Conservation (phyloP, 805 yeast genomes). For the Yarrowia phangngaensis region DNA sequence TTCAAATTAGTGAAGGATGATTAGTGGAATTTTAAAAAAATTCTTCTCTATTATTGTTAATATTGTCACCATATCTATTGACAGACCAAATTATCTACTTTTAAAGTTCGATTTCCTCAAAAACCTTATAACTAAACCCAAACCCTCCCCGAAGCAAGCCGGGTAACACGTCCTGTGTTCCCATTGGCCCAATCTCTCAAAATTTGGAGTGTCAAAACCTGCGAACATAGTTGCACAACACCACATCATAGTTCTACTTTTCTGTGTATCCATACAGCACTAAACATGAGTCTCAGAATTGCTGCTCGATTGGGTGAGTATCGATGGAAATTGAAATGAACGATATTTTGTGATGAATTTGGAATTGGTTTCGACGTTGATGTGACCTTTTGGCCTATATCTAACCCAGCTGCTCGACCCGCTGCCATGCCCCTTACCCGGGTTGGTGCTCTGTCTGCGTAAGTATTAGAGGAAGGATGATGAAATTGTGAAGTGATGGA, state of each 20-base stretch:
- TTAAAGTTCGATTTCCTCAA: no score
- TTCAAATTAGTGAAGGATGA: no score
- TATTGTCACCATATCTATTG: background rate
- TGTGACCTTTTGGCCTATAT: background rate
- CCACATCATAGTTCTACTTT: constrained; percentile 26
- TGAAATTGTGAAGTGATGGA: background rate
- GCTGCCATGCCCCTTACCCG: constrained; percentile 25
- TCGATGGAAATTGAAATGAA: background rate
- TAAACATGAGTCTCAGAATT: constrained; percentile 27
- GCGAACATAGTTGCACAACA: constrained; percentile 26
- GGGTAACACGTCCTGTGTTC: constrained; percentile 24
- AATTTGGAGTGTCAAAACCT: constrained; percentile 26
- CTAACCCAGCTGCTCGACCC: constrained; percentile 28
- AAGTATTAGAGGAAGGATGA: constrained; percentile 6
- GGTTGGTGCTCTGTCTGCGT: constrained; percentile 27
- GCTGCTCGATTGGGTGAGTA: constrained; percentile 28
- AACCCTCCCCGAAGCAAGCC: constrained; percentile 8
- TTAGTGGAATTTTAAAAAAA: no score
- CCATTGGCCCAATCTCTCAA: constrained; percentile 25
- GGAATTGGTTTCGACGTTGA: background rate
- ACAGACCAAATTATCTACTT: no score
- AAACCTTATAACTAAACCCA: background rate
- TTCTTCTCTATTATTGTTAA: no score
- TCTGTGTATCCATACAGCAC: constrained; percentile 27
- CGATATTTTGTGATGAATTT: background rate